phyloP scores from a whole-genome alignment of 306 rosid species.

The Dryas alaskensis region DNA sequence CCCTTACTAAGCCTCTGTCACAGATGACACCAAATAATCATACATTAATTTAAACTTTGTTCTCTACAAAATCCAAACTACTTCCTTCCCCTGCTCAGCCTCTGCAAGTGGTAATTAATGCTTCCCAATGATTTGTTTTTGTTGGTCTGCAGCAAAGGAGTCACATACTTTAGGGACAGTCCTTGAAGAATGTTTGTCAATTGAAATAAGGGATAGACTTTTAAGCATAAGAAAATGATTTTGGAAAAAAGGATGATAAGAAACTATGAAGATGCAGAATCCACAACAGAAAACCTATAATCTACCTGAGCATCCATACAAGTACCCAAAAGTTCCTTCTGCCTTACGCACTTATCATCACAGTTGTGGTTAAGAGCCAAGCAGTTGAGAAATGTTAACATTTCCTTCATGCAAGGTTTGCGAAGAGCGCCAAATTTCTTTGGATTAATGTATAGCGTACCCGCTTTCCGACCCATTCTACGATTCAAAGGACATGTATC shows the following conservation, averaged over 20 bases:
- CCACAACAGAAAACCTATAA: slow-evolving; percentile 8
- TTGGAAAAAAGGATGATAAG: neutral
- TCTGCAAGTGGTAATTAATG: slow-evolving; percentile 85
- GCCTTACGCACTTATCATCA: slow-evolving; percentile 45
- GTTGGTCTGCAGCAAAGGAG: slow-evolving; percentile 49
- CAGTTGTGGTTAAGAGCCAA: slow-evolving; percentile 45
- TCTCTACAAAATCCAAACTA: slow-evolving; percentile 34
- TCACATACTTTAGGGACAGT: slow-evolving; percentile 12
- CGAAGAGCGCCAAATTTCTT: slow-evolving; percentile 67
- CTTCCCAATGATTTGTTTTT: slow-evolving; percentile 72
- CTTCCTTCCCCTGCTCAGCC: slow-evolving; percentile 81
- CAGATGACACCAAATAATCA: slow-evolving; percentile 17
- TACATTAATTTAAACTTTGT: neutral
- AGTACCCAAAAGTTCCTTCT: slow-evolving; percentile 54
- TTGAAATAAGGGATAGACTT: neutral
- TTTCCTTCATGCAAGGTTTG: slow-evolving; percentile 95
- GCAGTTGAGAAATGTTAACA: slow-evolving; percentile 72
- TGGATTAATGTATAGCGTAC: slow-evolving; percentile 59
- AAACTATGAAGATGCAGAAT: slow-evolving; percentile 11
- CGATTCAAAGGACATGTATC: neutral
- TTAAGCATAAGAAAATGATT: neutral
- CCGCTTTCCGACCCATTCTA: slow-evolving; percentile 78
- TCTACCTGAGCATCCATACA: slow-evolving; percentile 82
- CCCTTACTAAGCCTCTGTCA: slow-evolving; percentile 24
- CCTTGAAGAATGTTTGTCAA: slow-evolving; percentile 5